A percentile compares a stretch with the other conserved stretches of the same genome.
These are phyloP conservation scores for Pythium volutum DNA, from an alignment of 352 stramenopile species.

Conservation along the genomic window DNA sequence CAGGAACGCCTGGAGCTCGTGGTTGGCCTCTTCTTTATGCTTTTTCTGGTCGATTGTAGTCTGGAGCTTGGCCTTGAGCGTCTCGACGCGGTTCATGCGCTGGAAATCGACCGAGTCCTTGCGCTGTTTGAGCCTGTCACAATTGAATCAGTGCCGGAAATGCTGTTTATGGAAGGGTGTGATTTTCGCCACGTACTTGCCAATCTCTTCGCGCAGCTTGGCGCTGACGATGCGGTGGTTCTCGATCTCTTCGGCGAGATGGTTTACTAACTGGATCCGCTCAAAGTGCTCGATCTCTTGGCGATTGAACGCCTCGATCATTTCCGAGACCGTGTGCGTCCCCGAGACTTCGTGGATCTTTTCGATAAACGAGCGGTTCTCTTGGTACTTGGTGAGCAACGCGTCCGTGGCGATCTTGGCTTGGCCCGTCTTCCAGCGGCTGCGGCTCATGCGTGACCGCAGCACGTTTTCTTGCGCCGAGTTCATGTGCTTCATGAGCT, in stretches of 20 bases:
- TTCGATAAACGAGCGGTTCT: slow-evolving; percentile 78
- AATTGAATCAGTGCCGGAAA: neutral
- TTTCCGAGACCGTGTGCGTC: slow-evolving; percentile 71
- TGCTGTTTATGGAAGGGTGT: too few relatives aligned
- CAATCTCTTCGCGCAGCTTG: slow-evolving; percentile 76
- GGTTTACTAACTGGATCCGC: slow-evolving; percentile 78
- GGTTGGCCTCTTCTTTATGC: slow-evolving; percentile 70
- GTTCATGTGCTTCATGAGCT: slow-evolving; percentile 58
- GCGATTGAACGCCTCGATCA: slow-evolving; percentile 85
- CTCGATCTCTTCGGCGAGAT: slow-evolving; percentile 80
- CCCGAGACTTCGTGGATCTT: slow-evolving; percentile 81
- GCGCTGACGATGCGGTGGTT: slow-evolving; percentile 63
- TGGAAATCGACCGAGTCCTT: slow-evolving; percentile 82
- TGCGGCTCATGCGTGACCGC: slow-evolving; percentile 49
- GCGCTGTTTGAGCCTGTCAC: slow-evolving; percentile 64
- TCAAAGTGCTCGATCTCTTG: slow-evolving; percentile 83
- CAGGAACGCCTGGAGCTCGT: slow-evolving; percentile 64
- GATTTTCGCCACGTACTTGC: slow-evolving; percentile 46
- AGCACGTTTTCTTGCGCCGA: slow-evolving; percentile 48
- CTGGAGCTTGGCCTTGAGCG: slow-evolving; percentile 58
- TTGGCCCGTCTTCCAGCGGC: slow-evolving; percentile 69
- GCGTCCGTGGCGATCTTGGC: slow-evolving; percentile 59
- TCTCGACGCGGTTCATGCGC: slow-evolving; percentile 71
- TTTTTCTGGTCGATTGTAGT: slow-evolving; percentile 68
- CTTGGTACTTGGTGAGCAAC: slow-evolving; percentile 73